These are phyloP conservation scores for Galerina marginata DNA, from an alignment of 768 basidiomycete species.

Conservation along the genomic window DNA sequence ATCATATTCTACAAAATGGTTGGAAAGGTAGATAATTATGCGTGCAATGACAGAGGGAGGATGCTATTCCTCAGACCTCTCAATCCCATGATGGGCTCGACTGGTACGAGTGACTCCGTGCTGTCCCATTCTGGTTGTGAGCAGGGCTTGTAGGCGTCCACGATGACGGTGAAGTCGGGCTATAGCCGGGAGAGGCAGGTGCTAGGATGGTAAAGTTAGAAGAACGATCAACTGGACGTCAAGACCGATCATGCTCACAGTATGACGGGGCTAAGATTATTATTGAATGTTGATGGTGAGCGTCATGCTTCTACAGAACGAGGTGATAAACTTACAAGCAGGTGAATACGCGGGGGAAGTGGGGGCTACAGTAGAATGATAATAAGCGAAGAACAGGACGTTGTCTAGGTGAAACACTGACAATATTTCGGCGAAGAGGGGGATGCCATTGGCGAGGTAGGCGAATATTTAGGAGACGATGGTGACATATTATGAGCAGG, in stretches of 20 bases:
- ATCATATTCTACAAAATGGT: constrained; percentile 32
- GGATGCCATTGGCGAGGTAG: constrained; percentile 88
- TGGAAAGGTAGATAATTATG: constrained; percentile 30
- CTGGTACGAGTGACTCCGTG: constrained; percentile 50
- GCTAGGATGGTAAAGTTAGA: constrained; percentile 45
- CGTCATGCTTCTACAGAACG: background rate
- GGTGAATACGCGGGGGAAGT: constrained; percentile 90
- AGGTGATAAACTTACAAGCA: constrained; percentile 63
- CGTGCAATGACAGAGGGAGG: constrained; percentile 22
- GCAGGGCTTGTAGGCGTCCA: constrained; percentile 87
- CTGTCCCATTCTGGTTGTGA: constrained; percentile 58
- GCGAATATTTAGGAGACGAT: constrained; percentile 91
- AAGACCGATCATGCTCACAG: constrained; percentile 51
- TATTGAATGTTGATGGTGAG: constrained; percentile 1
- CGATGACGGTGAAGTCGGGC: constrained; percentile 75
- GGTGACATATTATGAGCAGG: constrained; percentile 81
- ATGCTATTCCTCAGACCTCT: constrained; percentile 14
- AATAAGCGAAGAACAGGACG: background rate
- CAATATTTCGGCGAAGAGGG: constrained; percentile 94
- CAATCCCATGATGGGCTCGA: constrained; percentile 59
- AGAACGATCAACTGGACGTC: constrained; percentile 14
- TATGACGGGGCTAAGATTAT: constrained; percentile 71
- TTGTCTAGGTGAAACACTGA: constrained; percentile 42
- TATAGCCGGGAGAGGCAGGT: constrained; percentile 86
- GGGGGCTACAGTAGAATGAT: constrained; percentile 56